Evolutionary conservation across 371 early-diverging fungal species (phyloP).

Genomic region (Actinomucor elegans): DNA sequence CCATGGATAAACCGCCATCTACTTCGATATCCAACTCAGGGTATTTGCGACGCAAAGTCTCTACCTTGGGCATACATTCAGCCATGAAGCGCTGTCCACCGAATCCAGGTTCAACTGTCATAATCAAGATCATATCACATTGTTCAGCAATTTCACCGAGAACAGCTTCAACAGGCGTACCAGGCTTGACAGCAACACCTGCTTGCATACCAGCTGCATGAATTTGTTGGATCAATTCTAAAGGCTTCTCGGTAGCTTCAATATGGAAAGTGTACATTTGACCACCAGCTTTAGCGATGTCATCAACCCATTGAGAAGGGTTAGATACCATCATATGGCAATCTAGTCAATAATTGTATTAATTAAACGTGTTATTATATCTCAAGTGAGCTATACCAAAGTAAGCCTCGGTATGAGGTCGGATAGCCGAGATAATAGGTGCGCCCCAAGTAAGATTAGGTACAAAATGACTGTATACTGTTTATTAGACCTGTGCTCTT

Average conservation of each 20-base stretch:
- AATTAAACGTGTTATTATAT: background rate
- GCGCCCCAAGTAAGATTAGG: slow-evolving; percentile 97
- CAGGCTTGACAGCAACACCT: slow-evolving; percentile 94
- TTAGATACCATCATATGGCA: slow-evolving; percentile 97
- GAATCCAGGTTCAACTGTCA: slow-evolving; percentile 99
- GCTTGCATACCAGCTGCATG: slow-evolving; percentile 89
- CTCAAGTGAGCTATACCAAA: slow-evolving; percentile 57
- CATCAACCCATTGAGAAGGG: slow-evolving; percentile 93
- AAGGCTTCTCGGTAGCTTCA: slow-evolving; percentile 85
- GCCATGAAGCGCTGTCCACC: slow-evolving; percentile 95
- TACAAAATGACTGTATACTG: slow-evolving; percentile 91
- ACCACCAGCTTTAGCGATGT: slow-evolving; percentile 94
- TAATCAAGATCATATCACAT: slow-evolving; percentile 92
- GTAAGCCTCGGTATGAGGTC: slow-evolving; percentile 88
- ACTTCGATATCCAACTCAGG: slow-evolving; percentile 96
- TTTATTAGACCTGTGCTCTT: no score
- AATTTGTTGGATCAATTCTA: slow-evolving; percentile 75
- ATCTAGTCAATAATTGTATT: slow-evolving; percentile 51
- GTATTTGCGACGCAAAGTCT: slow-evolving; percentile 67
- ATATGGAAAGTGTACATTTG: slow-evolving; percentile 90
- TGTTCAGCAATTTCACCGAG: slow-evolving; percentile 61
- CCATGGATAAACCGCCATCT: slow-evolving; percentile 93
- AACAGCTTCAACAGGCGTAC: slow-evolving; percentile 80
- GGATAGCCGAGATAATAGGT: slow-evolving; percentile 86
- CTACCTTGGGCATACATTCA: slow-evolving; percentile 82